Base-by-base conservation (phyloP, 2,329 filamentous ascomycete genomes). In the Fusarium marasasianum region DNA sequence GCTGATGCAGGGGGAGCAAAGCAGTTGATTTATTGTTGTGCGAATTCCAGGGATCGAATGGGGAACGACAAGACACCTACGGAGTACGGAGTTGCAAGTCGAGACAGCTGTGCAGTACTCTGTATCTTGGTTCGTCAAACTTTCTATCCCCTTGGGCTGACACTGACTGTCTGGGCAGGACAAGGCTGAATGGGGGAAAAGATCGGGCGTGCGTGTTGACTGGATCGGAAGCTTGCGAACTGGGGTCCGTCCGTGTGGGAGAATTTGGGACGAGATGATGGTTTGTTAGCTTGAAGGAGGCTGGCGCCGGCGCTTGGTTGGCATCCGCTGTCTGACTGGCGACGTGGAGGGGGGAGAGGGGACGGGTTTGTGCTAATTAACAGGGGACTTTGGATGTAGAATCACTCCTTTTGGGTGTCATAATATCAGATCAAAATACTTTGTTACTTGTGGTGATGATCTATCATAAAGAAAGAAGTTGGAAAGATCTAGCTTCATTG, bases 1-100 rank as follows among this genome's bases (percentile, higher is more conserved):
- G 67, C 72, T 72, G 73, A 78, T 68, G 74, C 77, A 78, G 77
- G 77, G 75, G 77, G 66, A 66, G 63, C 20, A 45, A 37, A 71
- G 50, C 53, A 56, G 50, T 72, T 69, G 72, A 65, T 69, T 74
- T 60, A 68, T 69, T 59, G 63, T 50, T 68, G 63, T 74, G 68
- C 48, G 66, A 59, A 43, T 26, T 65, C 51, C 64, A 69, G 53
- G 72, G 67, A 74, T 66, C 56, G 40, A 59, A 64, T 67, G 13
- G 64, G 67, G 65, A 43, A 47, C 24, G 24, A 70, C 47, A 54
- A 35, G 33, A 60, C 43, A 59, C 59, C 60, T 66, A 40, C 48
- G 63, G 66, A 50, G 48, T 47, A 61, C 37, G 59, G 47, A 47
- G 57, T 38, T 68, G 38, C 33, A 54, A 65, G 43, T 50, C 55